phyloP scores from a whole-genome alignment of 345 rosid species.

The Lagerstroemia speciosa region DNA sequence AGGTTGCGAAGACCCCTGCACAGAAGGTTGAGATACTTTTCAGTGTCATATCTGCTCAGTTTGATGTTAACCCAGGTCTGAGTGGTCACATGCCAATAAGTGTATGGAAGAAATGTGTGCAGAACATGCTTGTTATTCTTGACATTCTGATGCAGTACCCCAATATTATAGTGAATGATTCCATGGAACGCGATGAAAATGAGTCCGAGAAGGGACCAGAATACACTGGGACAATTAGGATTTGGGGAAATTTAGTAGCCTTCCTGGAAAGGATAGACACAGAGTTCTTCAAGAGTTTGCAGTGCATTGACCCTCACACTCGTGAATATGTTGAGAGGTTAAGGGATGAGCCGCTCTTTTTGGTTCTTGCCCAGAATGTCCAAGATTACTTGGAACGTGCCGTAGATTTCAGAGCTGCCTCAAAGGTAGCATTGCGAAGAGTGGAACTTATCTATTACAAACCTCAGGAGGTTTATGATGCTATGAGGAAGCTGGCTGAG shows the following conservation, averaged over 20 bases:
- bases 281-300: conserved; percentile 94
- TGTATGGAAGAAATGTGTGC: conserved; percentile 86
- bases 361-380: conserved; percentile 80
- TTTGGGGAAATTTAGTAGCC: conserved; percentile 91
- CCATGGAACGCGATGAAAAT: conserved; percentile 73
- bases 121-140: conserved; percentile 67
- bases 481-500: conserved; percentile 91
- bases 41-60: conserved; percentile 85
- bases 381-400: conserved; percentile 65
- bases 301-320: conserved; percentile 90
- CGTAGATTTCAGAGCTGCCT: conserved; percentile 68
- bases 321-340: conserved; percentile 86
- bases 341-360: conserved; percentile 76
- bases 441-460: conserved; percentile 85
- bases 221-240: conserved; percentile 50
- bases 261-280: conserved; percentile 78
- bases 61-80: conserved; percentile 92
- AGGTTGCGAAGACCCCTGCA: conserved; percentile 95
- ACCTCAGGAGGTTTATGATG: conserved; percentile 90
- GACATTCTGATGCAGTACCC: conserved; percentile 69
- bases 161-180: conserved; percentile 73
- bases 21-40: conserved; percentile 94
- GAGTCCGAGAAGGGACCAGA: conserved; percentile 76
- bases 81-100: conserved; percentile 95
- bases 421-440: conserved; percentile 71